Conservation (phyloP, 495 filamentous ascomycete species). For the Lindgomyces ingoldianus region DNA sequence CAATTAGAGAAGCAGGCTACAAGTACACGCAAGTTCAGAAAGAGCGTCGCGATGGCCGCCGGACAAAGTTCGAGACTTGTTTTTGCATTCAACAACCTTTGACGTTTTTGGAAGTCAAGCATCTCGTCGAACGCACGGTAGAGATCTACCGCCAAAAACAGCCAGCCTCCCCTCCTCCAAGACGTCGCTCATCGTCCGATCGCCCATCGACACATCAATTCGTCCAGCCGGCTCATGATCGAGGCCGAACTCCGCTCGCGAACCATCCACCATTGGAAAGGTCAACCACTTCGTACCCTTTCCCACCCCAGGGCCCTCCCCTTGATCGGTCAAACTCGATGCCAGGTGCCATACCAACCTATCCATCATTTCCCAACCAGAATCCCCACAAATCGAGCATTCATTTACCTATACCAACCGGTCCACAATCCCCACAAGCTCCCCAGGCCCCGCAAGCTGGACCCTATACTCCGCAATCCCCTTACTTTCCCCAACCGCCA, state of each 20-base stretch:
- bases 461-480: neutral
- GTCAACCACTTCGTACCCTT: slow-evolving; percentile 4
- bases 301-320: slow-evolving; percentile 10
- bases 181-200: slow-evolving; percentile 8
- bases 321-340: slow-evolving; percentile 10
- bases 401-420: neutral
- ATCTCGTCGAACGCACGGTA: slow-evolving; percentile 34
- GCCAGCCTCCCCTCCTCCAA: neutral
- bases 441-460: neutral
- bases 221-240: neutral
- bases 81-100: slow-evolving; percentile 29
- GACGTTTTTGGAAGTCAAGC: slow-evolving; percentile 32
- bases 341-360: slow-evolving; percentile 1
- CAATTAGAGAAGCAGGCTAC: slow-evolving; percentile 24
- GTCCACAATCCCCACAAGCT: neutral
- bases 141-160: slow-evolving; percentile 26
- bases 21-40: slow-evolving; percentile 20
- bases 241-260: neutral
- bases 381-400: neutral
- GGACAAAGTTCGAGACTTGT: slow-evolving; percentile 32
- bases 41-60: slow-evolving; percentile 18
- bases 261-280: slow-evolving; percentile 6
- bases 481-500: neutral
- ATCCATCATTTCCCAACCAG: neutral
- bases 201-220: neutral